Evolutionary conservation across 192 early-diverging fungal species (phyloP), one percentile per base, ranked within the genome.

Genomic region (Podila epigama): DNA sequence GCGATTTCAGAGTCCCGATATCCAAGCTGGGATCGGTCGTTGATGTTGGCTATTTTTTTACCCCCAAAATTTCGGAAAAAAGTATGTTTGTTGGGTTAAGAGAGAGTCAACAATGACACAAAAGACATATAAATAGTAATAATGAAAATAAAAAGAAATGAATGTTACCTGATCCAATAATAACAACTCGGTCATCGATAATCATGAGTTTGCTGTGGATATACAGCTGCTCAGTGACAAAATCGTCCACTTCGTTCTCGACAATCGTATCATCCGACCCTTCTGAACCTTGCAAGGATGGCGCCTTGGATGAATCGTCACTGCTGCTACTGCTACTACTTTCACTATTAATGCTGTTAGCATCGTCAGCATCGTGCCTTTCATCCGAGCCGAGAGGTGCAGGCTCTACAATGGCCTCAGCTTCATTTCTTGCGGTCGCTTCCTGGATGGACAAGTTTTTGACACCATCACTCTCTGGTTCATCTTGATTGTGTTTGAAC

Each of bases 1-100:
- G 94, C 95, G 51, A 97, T 89, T 80, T 97, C 95, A 12, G 92
- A 94, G 69, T 97, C 94, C 59, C 91, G 91, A 63, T 89, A 89
- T 36, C 95, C 95, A 44, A 89, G 79, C 81, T 93, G 93, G 1
- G 95, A 97, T 5, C 95, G 91, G 81, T 97, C 95, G 71, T 97
- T 97, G 71, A 97, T 86, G 70, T 97, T 97, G 40, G 94, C 93
- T 82, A 56, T 18, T 39, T 36, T 39, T 25, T 18, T 20, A 9
- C 18, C 44, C 7, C 44, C 51, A 51, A 6, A 11, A 58, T 39
- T 37, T 7, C 44, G 2, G 41, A 60, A 56, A 1, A 11, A 41
- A 27, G 11, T 13, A 22, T 32, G 56, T 15, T 27, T 1, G 9
- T 27, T 11, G n/a, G 12, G 12, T 56, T 58, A 59, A 35, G 11